Conservation (phyloP, 2,329 filamentous ascomycete species). For the Pseudocercospora cruenta region DNA sequence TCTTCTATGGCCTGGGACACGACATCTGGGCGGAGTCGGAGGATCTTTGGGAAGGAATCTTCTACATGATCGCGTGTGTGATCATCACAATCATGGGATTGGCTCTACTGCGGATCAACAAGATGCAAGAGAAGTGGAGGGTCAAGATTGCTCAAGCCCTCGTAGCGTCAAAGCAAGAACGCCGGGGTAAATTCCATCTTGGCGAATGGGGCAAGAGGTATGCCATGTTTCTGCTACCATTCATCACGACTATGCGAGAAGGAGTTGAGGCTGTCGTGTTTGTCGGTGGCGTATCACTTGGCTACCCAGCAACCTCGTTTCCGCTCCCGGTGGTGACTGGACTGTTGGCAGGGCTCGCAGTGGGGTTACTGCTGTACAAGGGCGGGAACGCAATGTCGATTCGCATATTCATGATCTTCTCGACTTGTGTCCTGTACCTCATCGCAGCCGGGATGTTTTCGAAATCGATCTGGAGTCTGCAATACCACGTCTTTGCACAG, state of each 20-base stretch:
- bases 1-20: constrained; percentile 70
- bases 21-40: constrained; percentile 70
- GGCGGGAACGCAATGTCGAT: constrained; percentile 65
- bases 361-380: constrained; percentile 77
- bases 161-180: constrained; percentile 63
- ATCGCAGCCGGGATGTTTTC: constrained; percentile 83
- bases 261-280: constrained; percentile 85
- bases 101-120: constrained; percentile 77
- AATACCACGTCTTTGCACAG: constrained; percentile 69
- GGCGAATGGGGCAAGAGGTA: constrained; percentile 74
- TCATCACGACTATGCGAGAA: constrained; percentile 81
- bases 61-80: constrained; percentile 72
- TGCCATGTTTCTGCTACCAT: constrained; percentile 82
- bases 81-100: constrained; percentile 83
- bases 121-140: constrained; percentile 83
- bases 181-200: constrained; percentile 43
- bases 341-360: constrained; percentile 64
- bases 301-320: constrained; percentile 72
- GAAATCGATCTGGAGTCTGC: constrained; percentile 72
- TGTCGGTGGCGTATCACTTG: constrained; percentile 80
- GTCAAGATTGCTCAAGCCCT: constrained; percentile 65
- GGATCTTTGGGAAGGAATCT: constrained; percentile 79
- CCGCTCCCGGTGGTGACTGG: constrained; percentile 77
- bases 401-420: constrained; percentile 76
- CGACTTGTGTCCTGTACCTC: constrained; percentile 80